Conservation (phyloP, 176 grass and related monocot species). For the Carex scoparia region DNA sequence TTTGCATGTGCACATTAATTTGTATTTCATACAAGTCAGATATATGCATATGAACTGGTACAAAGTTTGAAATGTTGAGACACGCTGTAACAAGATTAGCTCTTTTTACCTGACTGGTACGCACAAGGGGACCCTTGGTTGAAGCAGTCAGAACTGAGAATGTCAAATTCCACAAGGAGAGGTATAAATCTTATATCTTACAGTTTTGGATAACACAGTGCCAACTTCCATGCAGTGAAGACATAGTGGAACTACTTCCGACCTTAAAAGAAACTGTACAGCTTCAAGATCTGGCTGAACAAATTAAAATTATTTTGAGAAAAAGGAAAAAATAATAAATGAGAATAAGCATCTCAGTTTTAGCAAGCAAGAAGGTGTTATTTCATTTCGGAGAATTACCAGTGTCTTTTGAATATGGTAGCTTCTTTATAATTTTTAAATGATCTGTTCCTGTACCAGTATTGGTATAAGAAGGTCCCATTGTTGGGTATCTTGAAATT, state of each 20-base stretch:
- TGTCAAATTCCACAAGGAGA: neutral
- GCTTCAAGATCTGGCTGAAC: neutral
- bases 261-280: neutral
- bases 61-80: neutral
- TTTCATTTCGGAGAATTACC: neutral
- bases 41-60: neutral
- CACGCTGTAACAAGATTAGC: neutral
- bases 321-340: neutral
- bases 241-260: constrained; percentile 6
- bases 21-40: neutral
- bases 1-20: neutral
- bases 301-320: neutral
- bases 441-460: neutral
- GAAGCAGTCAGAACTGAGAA: neutral
- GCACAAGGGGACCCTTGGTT: neutral
- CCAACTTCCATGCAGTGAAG: constrained; percentile 13
- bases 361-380: too few species aligned
- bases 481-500: neutral
- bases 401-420: neutral
- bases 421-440: neutral
- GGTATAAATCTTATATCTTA: constrained; percentile 3
- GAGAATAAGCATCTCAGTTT: neutral
- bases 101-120: neutral
- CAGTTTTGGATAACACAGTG: neutral
- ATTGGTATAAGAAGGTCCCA: neutral